Evolutionary conservation across 1,284 basidiomycete species (phyloP), one percentile per base, ranked within the genome.

Genomic region (Rhodotorula sp.): DNA sequence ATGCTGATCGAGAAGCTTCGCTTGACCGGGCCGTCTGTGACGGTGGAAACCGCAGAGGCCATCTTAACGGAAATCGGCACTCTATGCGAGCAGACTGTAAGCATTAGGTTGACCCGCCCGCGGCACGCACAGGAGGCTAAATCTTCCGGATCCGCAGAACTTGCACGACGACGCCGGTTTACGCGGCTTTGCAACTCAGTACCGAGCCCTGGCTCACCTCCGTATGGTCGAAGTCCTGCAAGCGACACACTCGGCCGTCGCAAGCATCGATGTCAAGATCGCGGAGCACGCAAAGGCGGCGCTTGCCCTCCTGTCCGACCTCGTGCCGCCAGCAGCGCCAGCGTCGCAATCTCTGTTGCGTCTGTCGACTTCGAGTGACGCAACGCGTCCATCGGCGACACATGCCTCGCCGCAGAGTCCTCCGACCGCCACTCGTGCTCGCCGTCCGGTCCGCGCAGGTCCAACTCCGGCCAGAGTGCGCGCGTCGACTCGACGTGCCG

Each of bases 231-330:
- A 79, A 50, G 64, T 76, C 64, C 66, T 74, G 16, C 74, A 78
- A 59, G 56, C 69, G 18, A 23, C 62, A 26, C 34, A 62, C 16
- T 10, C 62, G 12, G 15, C 61, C 2, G 18, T 62, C 34, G 31
- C 43, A 21, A 16, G 34, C 28, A n/a, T 31, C 3, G 55, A 50
- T 52, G 66, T 72, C 16, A 18, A 49, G 12, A 57, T 78, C 45
- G 50, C 64, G 26, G 54, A 26, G 5, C 68, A 76, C 15, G 74
- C 72, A 34, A 67, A 65, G 21, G 58, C 68, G 83, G 84, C 78
- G 19, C 68, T 78, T 8, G n/a, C 43, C 8, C 48, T 74, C 58
- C 52, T 77, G 15, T 75, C 84, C 15, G 69, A 66, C 5, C 76
- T 71, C 14, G 66, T 73, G 34, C 79, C 78, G 26, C 80, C 59